phyloP scores from a whole-genome alignment of 352 stramenopile species.

The Pythium dissimile region DNA sequence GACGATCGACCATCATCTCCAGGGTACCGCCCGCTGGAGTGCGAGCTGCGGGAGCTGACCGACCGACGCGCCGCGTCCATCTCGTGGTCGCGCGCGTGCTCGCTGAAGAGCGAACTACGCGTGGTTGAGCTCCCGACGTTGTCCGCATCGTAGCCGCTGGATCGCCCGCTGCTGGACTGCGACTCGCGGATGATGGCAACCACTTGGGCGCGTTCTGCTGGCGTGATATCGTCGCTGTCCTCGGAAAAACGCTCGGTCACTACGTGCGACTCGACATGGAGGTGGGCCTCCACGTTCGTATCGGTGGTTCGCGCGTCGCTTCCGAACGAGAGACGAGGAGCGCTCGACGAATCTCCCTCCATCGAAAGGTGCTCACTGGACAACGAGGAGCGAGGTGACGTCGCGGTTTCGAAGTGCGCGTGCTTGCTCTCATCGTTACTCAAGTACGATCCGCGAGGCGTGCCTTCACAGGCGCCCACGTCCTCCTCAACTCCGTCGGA shows the following conservation, averaged over 20 bases:
- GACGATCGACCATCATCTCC: neutral
- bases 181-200: neutral
- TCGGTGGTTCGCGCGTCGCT: neutral
- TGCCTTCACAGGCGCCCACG: neutral
- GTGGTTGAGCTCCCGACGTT: slow-evolving; percentile 8
- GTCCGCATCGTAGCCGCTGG: slow-evolving; percentile 8
- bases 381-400: neutral
- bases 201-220: neutral
- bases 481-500: neutral
- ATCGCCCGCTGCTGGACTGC: slow-evolving; percentile 1
- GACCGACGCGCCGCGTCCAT: neutral
- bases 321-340: slow-evolving; percentile 1
- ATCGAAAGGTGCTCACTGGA: slow-evolving; percentile 5
- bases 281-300: neutral
- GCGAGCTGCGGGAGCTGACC: slow-evolving; percentile 6
- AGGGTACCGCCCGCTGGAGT: neutral
- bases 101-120: slow-evolving; percentile 3
- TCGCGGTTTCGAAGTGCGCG: neutral
- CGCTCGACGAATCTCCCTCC: neutral
- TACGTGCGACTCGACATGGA: neutral
- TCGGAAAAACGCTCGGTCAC: neutral
- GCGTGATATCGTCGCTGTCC: neutral
- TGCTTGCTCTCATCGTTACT: neutral
- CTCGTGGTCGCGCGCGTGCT: neutral
- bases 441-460: neutral